Base-by-base conservation (phyloP, 108 stramenopile genomes). In the Cyclostephanos invisitatus region DNA sequence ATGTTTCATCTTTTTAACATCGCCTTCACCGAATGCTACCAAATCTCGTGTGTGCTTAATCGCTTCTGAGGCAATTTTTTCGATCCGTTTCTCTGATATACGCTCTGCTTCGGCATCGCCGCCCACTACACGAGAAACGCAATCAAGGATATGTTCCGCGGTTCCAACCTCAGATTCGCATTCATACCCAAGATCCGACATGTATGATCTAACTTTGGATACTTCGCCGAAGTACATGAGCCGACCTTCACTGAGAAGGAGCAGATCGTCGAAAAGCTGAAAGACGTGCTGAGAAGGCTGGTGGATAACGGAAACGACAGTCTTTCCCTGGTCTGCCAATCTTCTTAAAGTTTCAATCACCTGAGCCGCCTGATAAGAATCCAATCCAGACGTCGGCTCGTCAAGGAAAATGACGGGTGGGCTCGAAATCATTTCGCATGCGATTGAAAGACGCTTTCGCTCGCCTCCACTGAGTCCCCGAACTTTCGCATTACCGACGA, bases 381-480 rank as follows among this genome's bases (percentile, higher is more conserved):
- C 95, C 11, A 96, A 72, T 1, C 95, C 90, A 36, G 69, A 74
- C 42, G 88, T 94, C 4, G 90, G 87, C 70, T 93, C 92, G 56
- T 92, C 95, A 40, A 96, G 68, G 44, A 96, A 82, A 55, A 96
- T 78, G 0, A 94, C 56, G 27, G 87, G 78, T 12, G 96, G 92
- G 59, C 75, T 82, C 7, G 84, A 81, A 24, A 96, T 86, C 75
- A 96, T 87, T 67, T 93, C 96, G 62, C 87, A 88, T 10, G 93
- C 96, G 64, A 97, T 95, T 21, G 87, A 83, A 9, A 95, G 74
- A 38, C 96, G 81, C 57, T 89, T 90, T 5, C 93, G 83, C 75
- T 97, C 91, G 40, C 96, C 96, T 21, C 96, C 96, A 38, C 85
- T 86, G 15, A 96, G 74, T 2, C 96, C 96, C 35, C 92, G 77